These are phyloP conservation scores for Volvariella volvacea DNA, from an alignment of 1,284 basidiomycete species.

Conservation along the genomic window DNA sequence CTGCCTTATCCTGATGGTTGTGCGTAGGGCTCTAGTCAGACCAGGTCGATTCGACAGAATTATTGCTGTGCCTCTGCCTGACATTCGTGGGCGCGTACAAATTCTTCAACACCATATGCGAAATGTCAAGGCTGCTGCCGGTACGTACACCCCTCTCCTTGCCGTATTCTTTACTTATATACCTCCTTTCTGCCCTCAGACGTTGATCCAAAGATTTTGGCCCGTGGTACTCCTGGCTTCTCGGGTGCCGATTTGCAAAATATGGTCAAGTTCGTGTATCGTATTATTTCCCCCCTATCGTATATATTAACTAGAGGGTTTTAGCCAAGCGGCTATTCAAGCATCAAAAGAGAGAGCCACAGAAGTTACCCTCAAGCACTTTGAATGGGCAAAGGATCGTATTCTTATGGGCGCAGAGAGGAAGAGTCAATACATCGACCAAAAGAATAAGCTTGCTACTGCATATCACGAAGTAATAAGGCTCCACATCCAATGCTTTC, in stretches of 20 bases:
- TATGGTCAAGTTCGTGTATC: slow-evolving; percentile 75
- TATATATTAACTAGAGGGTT: slow-evolving; percentile 6
- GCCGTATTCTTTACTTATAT: slow-evolving; percentile 4
- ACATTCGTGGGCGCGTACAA: slow-evolving; percentile 82
- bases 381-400: slow-evolving; percentile 97
- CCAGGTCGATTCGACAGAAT: slow-evolving; percentile 92
- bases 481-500: no score
- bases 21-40: slow-evolving; percentile 75
- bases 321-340: slow-evolving; percentile 84
- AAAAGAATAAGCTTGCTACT: slow-evolving; percentile 79
- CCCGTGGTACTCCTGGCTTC: slow-evolving; percentile 87
- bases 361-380: slow-evolving; percentile 72
- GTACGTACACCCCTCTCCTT: slow-evolving; percentile 29
- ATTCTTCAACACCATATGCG: slow-evolving; percentile 89
- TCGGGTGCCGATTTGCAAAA: slow-evolving; percentile 92
- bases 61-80: slow-evolving; percentile 85
- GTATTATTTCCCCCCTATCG: slow-evolving; percentile 5
- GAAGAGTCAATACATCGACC: slow-evolving; percentile 81
- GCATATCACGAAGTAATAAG: slow-evolving; percentile 90
- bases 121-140: slow-evolving; percentile 58
- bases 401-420: slow-evolving; percentile 95
- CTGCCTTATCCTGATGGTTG: slow-evolving; percentile 11
- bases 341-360: slow-evolving; percentile 78
- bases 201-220: slow-evolving; percentile 80
- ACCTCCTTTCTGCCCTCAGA: no score